Evolutionary conservation across 345 rosid genomes (phyloP).

Genomic region (Brassica juncea): DNA sequence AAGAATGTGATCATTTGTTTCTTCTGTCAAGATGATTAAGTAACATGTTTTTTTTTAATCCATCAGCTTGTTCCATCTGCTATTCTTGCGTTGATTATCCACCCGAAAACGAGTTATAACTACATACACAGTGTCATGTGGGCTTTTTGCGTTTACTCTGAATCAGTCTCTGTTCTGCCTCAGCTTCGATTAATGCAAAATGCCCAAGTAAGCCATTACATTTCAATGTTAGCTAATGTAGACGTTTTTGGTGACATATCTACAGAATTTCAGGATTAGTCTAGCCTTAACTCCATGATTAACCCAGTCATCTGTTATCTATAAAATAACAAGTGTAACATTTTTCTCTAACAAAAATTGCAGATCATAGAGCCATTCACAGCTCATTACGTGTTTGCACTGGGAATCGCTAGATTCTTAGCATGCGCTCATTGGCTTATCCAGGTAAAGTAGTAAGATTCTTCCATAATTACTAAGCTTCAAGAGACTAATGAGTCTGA

Average conservation of each 20-base stretch:
- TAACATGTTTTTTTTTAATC: not conserved
- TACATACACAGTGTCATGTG: constrained; percentile 45
- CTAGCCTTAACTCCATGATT: not conserved
- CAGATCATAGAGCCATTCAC: constrained; percentile 94
- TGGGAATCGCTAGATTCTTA: constrained; percentile 75
- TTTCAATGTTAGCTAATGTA: not conserved
- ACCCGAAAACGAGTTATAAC: constrained; percentile 37
- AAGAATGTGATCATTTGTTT: not conserved
- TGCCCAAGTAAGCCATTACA: constrained; percentile 54
- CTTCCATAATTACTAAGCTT: not conserved
- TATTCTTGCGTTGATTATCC: constrained; percentile 53
- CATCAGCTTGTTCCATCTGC: constrained; percentile 62
- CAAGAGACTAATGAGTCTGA: not conserved
- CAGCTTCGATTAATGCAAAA: constrained; percentile 90
- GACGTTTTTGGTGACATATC: not conserved
- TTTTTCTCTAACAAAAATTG: constrained; percentile 11
- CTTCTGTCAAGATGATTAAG: not conserved
- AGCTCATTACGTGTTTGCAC: constrained; percentile 81
- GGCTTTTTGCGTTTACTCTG: constrained; percentile 70
- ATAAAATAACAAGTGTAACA: not conserved
- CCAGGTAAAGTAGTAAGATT: constrained; percentile 42
- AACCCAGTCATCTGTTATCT: not conserved
- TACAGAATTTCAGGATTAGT: not conserved
- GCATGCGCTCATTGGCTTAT: constrained; percentile 83
- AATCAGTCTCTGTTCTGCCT: constrained; percentile 80